Conservation (phyloP, 2,329 filamentous ascomycete species). For the Calonectria pteridis region DNA sequence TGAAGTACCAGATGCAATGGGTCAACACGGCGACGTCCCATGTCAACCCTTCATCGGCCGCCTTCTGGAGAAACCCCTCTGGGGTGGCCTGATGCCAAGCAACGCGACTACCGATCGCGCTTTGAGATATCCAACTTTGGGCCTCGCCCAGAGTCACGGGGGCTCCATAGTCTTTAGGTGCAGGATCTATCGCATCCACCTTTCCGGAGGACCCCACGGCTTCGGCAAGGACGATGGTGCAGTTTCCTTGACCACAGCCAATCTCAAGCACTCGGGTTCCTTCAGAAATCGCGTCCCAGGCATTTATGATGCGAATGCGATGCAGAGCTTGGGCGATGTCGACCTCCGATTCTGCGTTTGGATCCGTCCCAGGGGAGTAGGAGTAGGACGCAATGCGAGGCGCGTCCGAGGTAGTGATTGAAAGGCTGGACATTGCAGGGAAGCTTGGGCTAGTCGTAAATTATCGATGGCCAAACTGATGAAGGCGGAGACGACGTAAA, state of each 20-base stretch:
- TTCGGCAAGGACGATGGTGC: slow-evolving; percentile 65
- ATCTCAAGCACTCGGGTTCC: slow-evolving; percentile 62
- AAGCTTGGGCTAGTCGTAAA: neutral
- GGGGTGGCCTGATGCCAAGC: slow-evolving; percentile 57
- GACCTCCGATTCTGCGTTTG: neutral
- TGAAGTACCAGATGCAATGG: slow-evolving; percentile 69
- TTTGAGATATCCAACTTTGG: slow-evolving; percentile 57
- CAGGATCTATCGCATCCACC: slow-evolving; percentile 67
- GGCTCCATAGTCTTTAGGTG: slow-evolving; percentile 60
- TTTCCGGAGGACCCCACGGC: slow-evolving; percentile 57
- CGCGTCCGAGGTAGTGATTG: neutral
- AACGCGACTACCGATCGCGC: slow-evolving; percentile 56
- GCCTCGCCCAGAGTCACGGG: slow-evolving; percentile 63
- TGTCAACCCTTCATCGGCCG: slow-evolving; percentile 19
- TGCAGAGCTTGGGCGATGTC: neutral
- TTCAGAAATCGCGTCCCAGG: neutral
- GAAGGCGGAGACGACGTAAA: neutral
- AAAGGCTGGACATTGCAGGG: neutral
- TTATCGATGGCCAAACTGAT: neutral
- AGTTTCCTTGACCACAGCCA: slow-evolving; percentile 71
- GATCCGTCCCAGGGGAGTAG: neutral
- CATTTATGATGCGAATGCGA: neutral
- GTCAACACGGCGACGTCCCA: slow-evolving; percentile 63
- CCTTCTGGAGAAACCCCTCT: slow-evolving; percentile 47
- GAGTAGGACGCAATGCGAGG: neutral